These are phyloP conservation scores for Candida vartiovaarae DNA, from an alignment of 805 yeast genomes.

Conservation along the genomic window DNA sequence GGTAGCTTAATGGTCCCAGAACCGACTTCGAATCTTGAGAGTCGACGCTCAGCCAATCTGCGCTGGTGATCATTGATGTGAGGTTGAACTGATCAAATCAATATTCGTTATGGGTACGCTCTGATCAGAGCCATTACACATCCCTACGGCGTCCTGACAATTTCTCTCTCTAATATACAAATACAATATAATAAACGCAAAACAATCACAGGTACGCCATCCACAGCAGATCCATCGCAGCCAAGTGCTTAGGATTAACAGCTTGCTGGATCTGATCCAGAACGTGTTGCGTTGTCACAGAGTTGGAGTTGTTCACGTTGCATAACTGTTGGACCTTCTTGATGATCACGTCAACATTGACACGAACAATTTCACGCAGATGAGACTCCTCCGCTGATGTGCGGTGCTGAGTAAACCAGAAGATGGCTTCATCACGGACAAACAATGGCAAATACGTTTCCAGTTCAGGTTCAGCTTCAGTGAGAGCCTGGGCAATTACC, in stretches of 20 bases:
- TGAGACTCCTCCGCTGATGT: constrained; percentile 80
- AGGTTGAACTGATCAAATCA: too few species aligned
- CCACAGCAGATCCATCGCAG: constrained; percentile 87
- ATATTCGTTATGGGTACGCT: too few species aligned
- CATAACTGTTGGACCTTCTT: constrained; percentile 76
- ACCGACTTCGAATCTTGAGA: too few species aligned
- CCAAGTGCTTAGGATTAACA: constrained; percentile 88
- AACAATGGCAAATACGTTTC: constrained; percentile 89
- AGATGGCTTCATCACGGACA: constrained; percentile 90
- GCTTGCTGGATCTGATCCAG: constrained; percentile 90
- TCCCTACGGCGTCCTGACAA: too few species aligned
- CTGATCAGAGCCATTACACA: too few species aligned
- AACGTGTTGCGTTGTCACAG: constrained; percentile 79
- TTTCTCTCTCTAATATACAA: neutral
- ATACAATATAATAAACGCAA: neutral
- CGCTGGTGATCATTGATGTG: too few species aligned
- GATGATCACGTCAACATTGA: constrained; percentile 79
- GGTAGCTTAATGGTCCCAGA: too few species aligned
- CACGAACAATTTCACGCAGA: constrained; percentile 76
- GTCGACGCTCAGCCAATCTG: too few species aligned
- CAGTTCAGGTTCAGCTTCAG: constrained; percentile 88
- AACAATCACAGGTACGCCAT: constrained; percentile 70
- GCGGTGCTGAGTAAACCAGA: constrained; percentile 88
- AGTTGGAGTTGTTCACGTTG: constrained; percentile 44
- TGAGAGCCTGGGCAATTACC: constrained; percentile 78